Base-by-base conservation (phyloP, 1,139 yeast genomes). In the Kluyveromyces sp. region DNA sequence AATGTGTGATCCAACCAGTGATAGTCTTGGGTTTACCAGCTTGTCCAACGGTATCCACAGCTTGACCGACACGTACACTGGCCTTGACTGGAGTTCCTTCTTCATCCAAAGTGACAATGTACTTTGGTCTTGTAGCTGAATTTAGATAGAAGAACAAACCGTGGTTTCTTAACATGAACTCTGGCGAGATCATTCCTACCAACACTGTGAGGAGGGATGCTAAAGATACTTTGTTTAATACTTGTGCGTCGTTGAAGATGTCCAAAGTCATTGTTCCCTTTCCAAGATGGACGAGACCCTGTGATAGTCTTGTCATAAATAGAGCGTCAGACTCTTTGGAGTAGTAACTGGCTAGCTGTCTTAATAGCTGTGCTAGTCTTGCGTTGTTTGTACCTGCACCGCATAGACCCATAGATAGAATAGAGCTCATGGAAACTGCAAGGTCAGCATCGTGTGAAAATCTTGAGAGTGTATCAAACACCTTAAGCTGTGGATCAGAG, bases 371-470 rank as follows among this genome's bases (percentile, higher is more conserved):
- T 2, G 97, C 97, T 54, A 94, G 74, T 70, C 99, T 83, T 7
- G 99, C 98, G 63, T 94, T 94, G 67, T 92, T 89, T 33, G 98
- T 94, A 68, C 99, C 99, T 25, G 96, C 94, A 61, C 98, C 98
- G 53, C 92, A 95, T 51, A 94, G 69, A 46, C 99, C 98, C 98
- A 94, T 89, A 36, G 96, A 81, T 60, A 86, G 89, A 50, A 92
- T 89, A 25, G 98, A 89, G 61, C 89, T 94, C 64, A 83, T 83
- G 3, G 98, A 96, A 46, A 94, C 96, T 60, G 87, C 95, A 56
- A 86, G 70, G 65, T 92, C 97, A 46, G 88, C 82, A 61, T 94
- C 98, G 66, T 94, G 99, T 2, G 97, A 87, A 67, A 86, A 88
- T 64, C 98, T 79, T 2, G 97, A 88, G 51, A 94, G 74, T 0